Evolutionary conservation across 345 rosid species (phyloP), one percentile per base, ranked within the genome.

Genomic region (Salix suchowensis): DNA sequence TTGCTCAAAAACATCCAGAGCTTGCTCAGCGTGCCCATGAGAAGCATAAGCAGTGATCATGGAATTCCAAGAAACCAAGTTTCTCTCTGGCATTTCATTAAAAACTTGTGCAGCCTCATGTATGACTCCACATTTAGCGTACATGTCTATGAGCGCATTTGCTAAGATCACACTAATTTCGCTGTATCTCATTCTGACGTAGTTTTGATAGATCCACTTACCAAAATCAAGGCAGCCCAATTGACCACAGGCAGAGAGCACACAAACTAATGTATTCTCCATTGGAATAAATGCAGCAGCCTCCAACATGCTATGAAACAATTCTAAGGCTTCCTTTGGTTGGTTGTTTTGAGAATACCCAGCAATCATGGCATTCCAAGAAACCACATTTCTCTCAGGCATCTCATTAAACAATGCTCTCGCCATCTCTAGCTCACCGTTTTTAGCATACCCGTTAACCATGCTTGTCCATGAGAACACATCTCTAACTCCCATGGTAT

Each of bases 401-500:
- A 86, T 83, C 61, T 77, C 81, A 73, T 83, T 64, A 14, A 86
- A 86, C 78, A 86, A 42, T 50, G 62, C 61, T 67, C 86, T 79
- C 0, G 85, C 88, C 5, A 62, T 6, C 37, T 79, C 82, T 10
- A 81, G 61, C 72, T 83, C 80, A 6, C 82, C 86, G 70, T 37
- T 48, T 77, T 83, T 86, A 30, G 88, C 88, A 70, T 79, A 81
- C 58, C 88, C 86, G 2, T 86, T 79, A 36, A 86, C 78, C 83
- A 86, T 86, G 37, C 72, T 86, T n/a, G 88, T 86, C 88, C 86
- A 83, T 0, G 88, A 81, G 78, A 83, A 86, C n/a, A 86, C 86
- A 70, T 86, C 88, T 65, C 76, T 82, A 28, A 40, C 67, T 40
- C 34, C 75, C 80, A 86, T 83, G 48, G 19, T 55, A 15, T 83